Base-by-base conservation (phyloP, 2,329 filamentous ascomycete genomes). In the Reticulascus tulasneorum region DNA sequence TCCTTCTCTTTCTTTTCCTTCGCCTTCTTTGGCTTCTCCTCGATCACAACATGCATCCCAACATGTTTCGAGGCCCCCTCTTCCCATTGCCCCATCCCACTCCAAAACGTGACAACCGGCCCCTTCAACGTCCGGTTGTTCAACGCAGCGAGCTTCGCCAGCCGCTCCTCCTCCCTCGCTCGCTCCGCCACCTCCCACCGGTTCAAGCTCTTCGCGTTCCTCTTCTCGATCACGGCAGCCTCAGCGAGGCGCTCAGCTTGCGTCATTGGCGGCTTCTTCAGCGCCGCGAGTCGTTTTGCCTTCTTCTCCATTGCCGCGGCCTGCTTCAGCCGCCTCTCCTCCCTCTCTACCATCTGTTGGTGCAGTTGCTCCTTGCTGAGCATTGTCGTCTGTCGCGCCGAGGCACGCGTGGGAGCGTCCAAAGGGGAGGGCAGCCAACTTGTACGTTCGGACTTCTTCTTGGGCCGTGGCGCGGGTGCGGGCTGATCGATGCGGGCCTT, bases 101-200 rank as follows among this genome's bases (percentile, higher is more conserved):
- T 97, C 84, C 90, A 96, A 59, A 86, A 91, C 3, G 86, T 87
- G 26, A 96, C 82, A 9, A 96, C 87, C 0, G 93, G 88, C 0
- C 93, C 93, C 35, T 91, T 82, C 8, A 97, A 73, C 33, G 85
- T 87, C 31, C 90, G 79, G 56, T 89, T 87, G 52, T 94, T 86
- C 49, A 97, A 69, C 11, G 91, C 93, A 24, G 91, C 89, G 30
- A 97, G 70, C 62, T 85, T 91, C 25, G 82, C 84, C 46, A 80
- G 77, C 43, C 91, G 77, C 54, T 94, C 86, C 51, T 91, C 87
- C 47, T 90, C 85, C 40, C 91, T 80, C 56, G 84, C 81, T 62
- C 88, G 89, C 64, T 98, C 93, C 7, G 88, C 86, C 59, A 88
- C 84, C 59, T 97, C 90, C 90, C 91, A 97, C 37, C 87, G 76